Evolutionary conservation across 2,329 filamentous ascomycete genomes (phyloP), one percentile per base, ranked within the genome.

Genomic region (Clarireedia homoeocarpa): DNA sequence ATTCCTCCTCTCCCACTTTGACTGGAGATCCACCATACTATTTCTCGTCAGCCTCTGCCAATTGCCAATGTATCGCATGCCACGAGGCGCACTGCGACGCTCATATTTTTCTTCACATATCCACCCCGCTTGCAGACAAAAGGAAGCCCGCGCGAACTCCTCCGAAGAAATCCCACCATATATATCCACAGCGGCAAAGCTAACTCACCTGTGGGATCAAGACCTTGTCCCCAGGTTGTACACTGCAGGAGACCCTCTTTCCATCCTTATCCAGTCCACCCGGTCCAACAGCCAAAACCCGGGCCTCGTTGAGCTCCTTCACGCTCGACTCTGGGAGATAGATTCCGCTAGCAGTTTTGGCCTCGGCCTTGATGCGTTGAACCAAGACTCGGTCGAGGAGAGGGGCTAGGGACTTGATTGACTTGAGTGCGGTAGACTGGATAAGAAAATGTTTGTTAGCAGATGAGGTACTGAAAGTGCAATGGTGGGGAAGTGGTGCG

Each of bases 351-450:
- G 94, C 91, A 50, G 94, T 99, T 83, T 96, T 96, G 72, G 91
- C 75, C 77, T 97, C 92, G 70, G 92, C 89, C 81, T 97, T 97
- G 78, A 96, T 77, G 76, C 94, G 90, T 85, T 99, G 94, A 66
- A 99, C 90, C 63, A 99, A 87, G 67, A 99, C 91, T 69, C 94
- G 92, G 84, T 99, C 94, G 75, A 99, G 86, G 66, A 99, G 91
- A 62, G 94, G 94, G 59, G 86, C 88, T 69, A 99, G 91, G 70
- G 86, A 85, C 77, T 92, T 94, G 84, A 99, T 91, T 73, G 88
- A 95, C 75, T 92, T 94, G 78, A 97, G 83, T 64, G 91, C 82
- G 71, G 83, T 85, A 66, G 82, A 75, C 83, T 86, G 24, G 10
- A 50, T 40, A 12, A 24, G 27, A 49, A 5, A 50, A 34, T 14